Evolutionary conservation across 2,329 filamentous ascomycete species (phyloP).

Genomic region (Aspergillus glaucus): DNA sequence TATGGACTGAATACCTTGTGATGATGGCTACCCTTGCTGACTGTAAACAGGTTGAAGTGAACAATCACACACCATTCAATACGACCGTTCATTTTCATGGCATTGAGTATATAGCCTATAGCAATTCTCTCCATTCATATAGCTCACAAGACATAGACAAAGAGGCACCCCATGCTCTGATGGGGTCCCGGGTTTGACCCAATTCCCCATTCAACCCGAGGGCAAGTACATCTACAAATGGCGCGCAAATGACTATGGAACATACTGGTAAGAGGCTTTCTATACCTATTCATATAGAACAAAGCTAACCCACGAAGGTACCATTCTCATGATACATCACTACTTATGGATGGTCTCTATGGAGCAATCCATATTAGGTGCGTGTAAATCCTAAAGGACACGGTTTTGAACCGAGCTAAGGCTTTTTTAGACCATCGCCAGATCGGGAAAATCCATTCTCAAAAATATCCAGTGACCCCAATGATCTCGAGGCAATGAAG

Average conservation of each 20-base stretch:
- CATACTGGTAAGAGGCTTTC: conserved; percentile 39
- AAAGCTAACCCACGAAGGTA: conserved; percentile 31
- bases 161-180: conserved; percentile 52
- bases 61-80: conserved; percentile 25
- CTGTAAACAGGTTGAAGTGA: conserved; percentile 18
- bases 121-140: neutral
- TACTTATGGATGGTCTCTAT: conserved; percentile 55
- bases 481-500: conserved; percentile 40
- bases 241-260: conserved; percentile 49
- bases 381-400: neutral
- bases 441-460: conserved; percentile 43
- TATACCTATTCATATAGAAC: neutral
- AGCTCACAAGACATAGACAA: neutral
- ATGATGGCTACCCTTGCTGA: neutral
- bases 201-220: conserved; percentile 48
- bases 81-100: conserved; percentile 32
- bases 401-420: conserved; percentile 21
- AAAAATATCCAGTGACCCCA: conserved; percentile 40
- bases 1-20: conserved; percentile 1
- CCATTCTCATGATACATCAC: conserved; percentile 50
- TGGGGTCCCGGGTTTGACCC: conserved; percentile 52
- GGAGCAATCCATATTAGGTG: conserved; percentile 39
- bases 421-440: conserved; percentile 31
- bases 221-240: conserved; percentile 48
- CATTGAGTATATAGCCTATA: conserved; percentile 26